phyloP scores from a whole-genome alignment of 257 asterid species.

The Lycium barbarum region DNA sequence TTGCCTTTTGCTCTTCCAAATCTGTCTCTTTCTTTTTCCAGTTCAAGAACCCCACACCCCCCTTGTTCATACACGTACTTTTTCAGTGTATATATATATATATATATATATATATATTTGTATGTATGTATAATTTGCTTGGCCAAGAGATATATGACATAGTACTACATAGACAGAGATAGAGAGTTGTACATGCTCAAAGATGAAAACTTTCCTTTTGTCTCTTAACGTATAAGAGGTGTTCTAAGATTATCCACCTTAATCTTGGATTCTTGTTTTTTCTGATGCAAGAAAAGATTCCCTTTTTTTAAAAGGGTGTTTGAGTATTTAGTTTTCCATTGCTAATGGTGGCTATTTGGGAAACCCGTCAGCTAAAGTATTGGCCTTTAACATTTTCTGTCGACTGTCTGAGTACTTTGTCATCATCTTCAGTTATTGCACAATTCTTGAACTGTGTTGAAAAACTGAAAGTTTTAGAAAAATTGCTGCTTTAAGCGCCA shows the following conservation, averaged over 20 bases:
- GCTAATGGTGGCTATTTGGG: background rate
- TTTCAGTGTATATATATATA: background rate
- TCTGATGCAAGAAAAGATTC: background rate
- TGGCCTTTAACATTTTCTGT: conserved; percentile 16
- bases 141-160: background rate
- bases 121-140: background rate
- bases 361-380: background rate
- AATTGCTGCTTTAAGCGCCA: background rate
- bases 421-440: conserved; percentile 14
- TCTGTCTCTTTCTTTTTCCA: conserved; percentile 12
- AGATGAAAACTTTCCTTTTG: background rate
- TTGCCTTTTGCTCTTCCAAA: conserved; percentile 11
- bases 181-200: background rate
- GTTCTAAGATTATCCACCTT: conserved; percentile 3
- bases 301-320: conserved; percentile 12
- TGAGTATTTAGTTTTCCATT: conserved; percentile 22
- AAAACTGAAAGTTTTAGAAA: background rate
- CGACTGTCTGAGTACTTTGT: background rate
- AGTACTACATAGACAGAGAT: background rate
- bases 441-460: background rate
- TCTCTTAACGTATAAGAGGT: background rate
- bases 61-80: background rate
- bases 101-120: background rate
- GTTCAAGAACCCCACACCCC: background rate
- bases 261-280: background rate